phyloP scores from a whole-genome alignment of 2,329 filamentous ascomycete genomes.

The Cercospora citrullina region DNA sequence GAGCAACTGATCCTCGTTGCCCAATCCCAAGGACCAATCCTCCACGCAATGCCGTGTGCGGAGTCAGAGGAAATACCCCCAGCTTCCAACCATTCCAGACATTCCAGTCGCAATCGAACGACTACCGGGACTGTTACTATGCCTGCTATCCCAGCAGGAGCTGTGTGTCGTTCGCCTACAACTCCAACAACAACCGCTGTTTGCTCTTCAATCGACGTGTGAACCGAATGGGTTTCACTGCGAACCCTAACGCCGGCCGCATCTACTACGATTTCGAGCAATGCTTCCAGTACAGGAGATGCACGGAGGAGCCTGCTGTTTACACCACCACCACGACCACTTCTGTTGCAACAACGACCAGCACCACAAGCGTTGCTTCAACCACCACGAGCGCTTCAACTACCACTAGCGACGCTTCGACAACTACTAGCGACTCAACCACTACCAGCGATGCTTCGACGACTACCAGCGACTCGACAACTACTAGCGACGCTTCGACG shows the following conservation, averaged over 20 bases:
- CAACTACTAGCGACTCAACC: not conserved
- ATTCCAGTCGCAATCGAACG: not conserved
- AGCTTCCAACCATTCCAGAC: not conserved
- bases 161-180: not conserved
- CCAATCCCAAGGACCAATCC: not conserved
- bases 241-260: not conserved
- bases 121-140: not conserved
- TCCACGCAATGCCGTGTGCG: not conserved
- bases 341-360: not conserved
- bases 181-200: not conserved
- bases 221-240: not conserved
- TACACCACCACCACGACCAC: not conserved
- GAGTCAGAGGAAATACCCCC: not conserved
- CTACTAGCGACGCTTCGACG: not conserved
- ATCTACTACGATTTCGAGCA: not conserved
- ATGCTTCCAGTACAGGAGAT: not conserved
- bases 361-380: not conserved
- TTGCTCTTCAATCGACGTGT: not conserved
- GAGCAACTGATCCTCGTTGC: not conserved
- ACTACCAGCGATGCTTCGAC: not conserved
- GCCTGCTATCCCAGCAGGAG: not conserved
- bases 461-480: not conserved
- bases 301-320: not conserved
- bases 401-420: not conserved
- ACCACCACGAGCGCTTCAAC: not conserved